Percentiles rank a stretch among this genome's conserved stretches.
These are phyloP conservation scores for Metschnikowia continentalis DNA, from an alignment of 805 yeast species.

Conservation along the genomic window DNA sequence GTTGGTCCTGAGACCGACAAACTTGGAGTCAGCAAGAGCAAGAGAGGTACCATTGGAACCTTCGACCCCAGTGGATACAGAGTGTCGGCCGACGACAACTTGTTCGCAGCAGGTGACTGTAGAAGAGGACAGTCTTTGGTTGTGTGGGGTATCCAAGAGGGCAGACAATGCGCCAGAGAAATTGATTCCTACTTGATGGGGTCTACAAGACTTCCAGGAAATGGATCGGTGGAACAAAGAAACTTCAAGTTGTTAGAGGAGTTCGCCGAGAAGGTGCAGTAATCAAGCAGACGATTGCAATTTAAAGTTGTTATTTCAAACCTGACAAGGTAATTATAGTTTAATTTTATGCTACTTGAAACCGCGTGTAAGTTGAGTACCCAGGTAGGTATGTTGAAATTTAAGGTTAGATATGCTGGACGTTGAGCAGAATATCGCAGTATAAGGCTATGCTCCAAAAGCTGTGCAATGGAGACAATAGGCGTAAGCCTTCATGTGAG, in stretches of 20 bases:
- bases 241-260: slow-evolving; percentile 73
- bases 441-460: too few relatives aligned
- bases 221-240: slow-evolving; percentile 88
- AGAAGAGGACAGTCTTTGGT: slow-evolving; percentile 97
- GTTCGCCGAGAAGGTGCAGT: slow-evolving; percentile 52
- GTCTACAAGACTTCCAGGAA: slow-evolving; percentile 80
- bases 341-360: too few relatives aligned
- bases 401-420: too few relatives aligned
- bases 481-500: neutral
- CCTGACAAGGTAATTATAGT: too few relatives aligned
- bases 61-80: slow-evolving; percentile 60
- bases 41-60: slow-evolving; percentile 80
- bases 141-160: slow-evolving; percentile 99
- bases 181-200: slow-evolving; percentile 82
- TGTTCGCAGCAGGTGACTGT: slow-evolving; percentile 97
- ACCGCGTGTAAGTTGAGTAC: too few relatives aligned
- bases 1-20: slow-evolving; percentile 91
- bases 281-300: slow-evolving; percentile 10
- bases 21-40: slow-evolving; percentile 62
- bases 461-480: too few relatives aligned
- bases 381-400: too few relatives aligned
- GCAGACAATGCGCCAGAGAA: slow-evolving; percentile 96
- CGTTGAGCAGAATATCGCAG: too few relatives aligned
- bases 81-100: slow-evolving; percentile 56
- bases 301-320: neutral